Conservation (phyloP, 1,284 basidiomycete genomes). For the Puccinia horiana region DNA sequence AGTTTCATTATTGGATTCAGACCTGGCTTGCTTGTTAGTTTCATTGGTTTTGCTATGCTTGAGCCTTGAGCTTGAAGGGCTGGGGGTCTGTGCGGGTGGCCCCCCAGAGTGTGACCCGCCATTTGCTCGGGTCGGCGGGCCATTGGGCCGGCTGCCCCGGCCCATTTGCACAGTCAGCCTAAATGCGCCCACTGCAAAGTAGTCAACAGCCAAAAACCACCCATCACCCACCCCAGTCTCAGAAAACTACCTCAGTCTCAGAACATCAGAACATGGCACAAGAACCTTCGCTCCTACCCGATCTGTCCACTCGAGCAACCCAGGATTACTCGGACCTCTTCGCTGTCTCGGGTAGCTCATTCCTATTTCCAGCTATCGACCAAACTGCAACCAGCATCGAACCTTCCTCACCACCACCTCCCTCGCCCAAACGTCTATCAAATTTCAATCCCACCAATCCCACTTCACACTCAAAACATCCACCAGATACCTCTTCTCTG, state of each 20-base stretch:
- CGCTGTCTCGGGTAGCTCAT: constrained; percentile 8
- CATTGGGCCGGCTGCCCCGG: too few species aligned
- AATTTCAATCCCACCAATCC: neutral
- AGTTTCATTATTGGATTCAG: too few species aligned
- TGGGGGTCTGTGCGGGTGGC: too few species aligned
- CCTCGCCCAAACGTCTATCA: neutral
- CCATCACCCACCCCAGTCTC: neutral
- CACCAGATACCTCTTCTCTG: neutral
- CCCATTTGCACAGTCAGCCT: too few species aligned
- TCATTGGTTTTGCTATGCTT: too few species aligned
- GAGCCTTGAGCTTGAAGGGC: too few species aligned
- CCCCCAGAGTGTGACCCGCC: too few species aligned
- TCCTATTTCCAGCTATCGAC: neutral
- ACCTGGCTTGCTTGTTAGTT: too few species aligned
- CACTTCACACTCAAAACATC: neutral
- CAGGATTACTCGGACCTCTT: constrained; percentile 32
- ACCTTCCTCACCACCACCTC: neutral
- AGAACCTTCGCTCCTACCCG: neutral
- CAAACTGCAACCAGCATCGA: neutral
- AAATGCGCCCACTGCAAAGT: too few species aligned
- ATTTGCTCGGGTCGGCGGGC: too few species aligned
- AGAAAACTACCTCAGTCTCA: neutral
- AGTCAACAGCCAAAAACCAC: neutral
- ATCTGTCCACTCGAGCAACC: neutral
- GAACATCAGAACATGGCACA: neutral